Conservation (phyloP, 2,329 filamentous ascomycete species). For the Huntiella savannae region DNA sequence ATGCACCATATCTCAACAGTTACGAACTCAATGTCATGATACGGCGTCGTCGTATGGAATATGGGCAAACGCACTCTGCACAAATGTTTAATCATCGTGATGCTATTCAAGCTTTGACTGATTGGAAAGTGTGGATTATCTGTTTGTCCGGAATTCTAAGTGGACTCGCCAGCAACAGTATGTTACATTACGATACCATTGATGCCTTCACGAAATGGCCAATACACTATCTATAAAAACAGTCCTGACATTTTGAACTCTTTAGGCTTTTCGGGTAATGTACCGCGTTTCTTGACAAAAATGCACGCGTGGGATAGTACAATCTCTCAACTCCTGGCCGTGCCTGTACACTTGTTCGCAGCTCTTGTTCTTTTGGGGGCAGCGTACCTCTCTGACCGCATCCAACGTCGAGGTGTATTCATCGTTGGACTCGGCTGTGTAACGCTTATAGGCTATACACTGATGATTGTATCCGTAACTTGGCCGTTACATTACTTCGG, state of each 20-base stretch:
- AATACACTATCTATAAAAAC: too few relatives aligned
- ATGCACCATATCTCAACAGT: neutral
- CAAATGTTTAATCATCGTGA: neutral
- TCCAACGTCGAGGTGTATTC: conserved; percentile 2
- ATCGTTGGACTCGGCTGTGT: neutral
- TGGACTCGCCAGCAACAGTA: neutral
- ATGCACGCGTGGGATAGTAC: neutral
- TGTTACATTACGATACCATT: neutral
- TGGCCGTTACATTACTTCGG: neutral
- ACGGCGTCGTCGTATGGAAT: conserved; percentile 1
- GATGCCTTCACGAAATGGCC: neutral
- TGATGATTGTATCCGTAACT: neutral
- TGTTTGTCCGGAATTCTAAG: neutral
- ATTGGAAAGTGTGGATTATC: conserved; percentile 4
- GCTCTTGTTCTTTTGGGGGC: neutral
- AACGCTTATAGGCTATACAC: neutral
- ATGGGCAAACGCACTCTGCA: neutral
- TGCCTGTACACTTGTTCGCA: neutral
- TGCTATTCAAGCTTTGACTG: neutral
- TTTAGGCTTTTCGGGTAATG: neutral
- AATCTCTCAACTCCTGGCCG: neutral
- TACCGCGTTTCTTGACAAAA: neutral
- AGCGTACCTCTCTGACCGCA: neutral
- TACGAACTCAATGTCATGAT: neutral
- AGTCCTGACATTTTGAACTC: neutral